Conservation (phyloP, 2,329 filamentous ascomycete genomes). For the Aureobasidium subglaciale region DNA sequence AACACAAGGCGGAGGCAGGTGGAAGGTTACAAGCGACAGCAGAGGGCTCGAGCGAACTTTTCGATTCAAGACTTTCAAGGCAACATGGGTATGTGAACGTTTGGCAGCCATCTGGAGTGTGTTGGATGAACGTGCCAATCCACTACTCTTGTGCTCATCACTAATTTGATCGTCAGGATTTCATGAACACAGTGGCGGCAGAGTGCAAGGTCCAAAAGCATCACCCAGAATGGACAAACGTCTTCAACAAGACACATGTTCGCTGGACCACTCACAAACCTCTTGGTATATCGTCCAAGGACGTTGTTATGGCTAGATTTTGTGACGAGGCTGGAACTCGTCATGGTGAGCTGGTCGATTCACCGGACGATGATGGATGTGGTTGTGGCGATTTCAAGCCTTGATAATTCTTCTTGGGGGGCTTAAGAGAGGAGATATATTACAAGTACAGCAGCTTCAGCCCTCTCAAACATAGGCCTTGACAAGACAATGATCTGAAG, state of each 20-base stretch:
- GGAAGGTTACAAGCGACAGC: slow-evolving; percentile 27
- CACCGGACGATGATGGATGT: not conserved
- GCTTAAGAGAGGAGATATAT: not conserved
- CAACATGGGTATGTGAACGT: slow-evolving; percentile 31
- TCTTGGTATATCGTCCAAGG: slow-evolving; percentile 56
- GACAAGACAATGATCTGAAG: not conserved
- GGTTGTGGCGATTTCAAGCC: slow-evolving; percentile 20
- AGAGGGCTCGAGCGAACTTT: slow-evolving; percentile 30
- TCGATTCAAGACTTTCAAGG: slow-evolving; percentile 33
- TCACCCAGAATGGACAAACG: slow-evolving; percentile 72
- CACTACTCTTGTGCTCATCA: not conserved
- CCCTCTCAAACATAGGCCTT: not conserved
- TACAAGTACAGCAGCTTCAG: not conserved
- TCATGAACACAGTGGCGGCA: slow-evolving; percentile 65
- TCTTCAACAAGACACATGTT: slow-evolving; percentile 64
- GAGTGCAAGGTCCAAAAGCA: slow-evolving; percentile 63
- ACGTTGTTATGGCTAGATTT: slow-evolving; percentile 53
- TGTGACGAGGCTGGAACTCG: slow-evolving; percentile 46
- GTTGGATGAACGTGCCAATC: no score
- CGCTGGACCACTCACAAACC: slow-evolving; percentile 68
- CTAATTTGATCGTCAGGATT: slow-evolving; percentile 45
- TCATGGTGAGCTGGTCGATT: slow-evolving; percentile 21
- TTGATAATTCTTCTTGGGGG: not conserved
- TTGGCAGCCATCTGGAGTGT: no score
- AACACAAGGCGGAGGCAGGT: slow-evolving; percentile 19